phyloP scores from a whole-genome alignment of 352 stramenopile species.

The Globisporangium uncinulatum region DNA sequence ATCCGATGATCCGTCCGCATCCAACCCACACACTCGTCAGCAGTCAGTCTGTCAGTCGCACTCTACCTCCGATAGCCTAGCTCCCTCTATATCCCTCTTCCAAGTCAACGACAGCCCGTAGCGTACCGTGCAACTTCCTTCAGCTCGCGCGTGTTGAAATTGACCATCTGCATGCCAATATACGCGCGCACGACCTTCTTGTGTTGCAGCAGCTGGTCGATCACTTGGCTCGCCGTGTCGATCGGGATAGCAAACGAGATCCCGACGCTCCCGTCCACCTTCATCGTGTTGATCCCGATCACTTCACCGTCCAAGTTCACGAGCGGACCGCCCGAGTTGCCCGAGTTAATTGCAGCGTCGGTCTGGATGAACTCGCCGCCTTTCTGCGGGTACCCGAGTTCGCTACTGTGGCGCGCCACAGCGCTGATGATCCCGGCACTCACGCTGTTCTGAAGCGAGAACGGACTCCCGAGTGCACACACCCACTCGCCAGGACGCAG shows the following conservation, averaged over 20 bases:
- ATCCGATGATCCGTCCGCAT: background rate
- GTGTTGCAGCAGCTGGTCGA: conserved; percentile 84
- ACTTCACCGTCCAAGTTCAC: conserved; percentile 92
- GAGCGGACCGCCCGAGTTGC: conserved; percentile 91
- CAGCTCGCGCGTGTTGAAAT: conserved; percentile 69
- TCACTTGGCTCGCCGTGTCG: conserved; percentile 85
- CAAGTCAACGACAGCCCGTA: background rate
- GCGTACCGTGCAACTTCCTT: conserved; percentile 46
- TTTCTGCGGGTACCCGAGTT: conserved; percentile 80
- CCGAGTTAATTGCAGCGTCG: conserved; percentile 91
- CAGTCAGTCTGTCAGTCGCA: too few species aligned
- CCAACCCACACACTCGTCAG: too few species aligned
- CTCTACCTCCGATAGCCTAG: too few species aligned
- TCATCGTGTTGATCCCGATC: conserved; percentile 94
- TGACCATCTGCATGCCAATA: conserved; percentile 91
- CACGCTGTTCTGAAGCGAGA: conserved; percentile 89
- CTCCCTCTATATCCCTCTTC: too few species aligned
- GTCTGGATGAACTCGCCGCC: conserved; percentile 92
- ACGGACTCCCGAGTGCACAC: conserved; percentile 87
- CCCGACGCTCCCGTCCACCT: conserved; percentile 84
- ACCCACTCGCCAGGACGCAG: conserved; percentile 90
- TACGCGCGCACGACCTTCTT: conserved; percentile 88
- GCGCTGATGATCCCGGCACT: conserved; percentile 91
- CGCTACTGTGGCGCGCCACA: conserved; percentile 82
- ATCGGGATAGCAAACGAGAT: conserved; percentile 94